Conservation (phyloP, 257 asterid genomes). For the Apocynum venetum region DNA sequence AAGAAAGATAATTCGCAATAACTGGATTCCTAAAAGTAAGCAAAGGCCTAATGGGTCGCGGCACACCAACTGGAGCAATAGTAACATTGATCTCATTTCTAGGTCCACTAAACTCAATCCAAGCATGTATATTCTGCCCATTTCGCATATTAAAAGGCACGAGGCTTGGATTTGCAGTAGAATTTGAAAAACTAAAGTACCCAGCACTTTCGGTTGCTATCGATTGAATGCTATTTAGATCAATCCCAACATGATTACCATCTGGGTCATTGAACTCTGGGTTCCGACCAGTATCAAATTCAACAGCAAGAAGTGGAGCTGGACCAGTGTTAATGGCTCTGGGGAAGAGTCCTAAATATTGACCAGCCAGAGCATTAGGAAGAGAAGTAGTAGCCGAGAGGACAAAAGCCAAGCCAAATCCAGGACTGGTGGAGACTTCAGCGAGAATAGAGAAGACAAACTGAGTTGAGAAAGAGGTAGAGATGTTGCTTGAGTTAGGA, state of each 20-base stretch:
- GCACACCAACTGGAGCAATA: slow-evolving; percentile 56
- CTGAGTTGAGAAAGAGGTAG: slow-evolving; percentile 70
- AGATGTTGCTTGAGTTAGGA: slow-evolving; percentile 27
- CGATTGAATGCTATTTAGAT: slow-evolving; percentile 48
- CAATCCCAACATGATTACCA: slow-evolving; percentile 58
- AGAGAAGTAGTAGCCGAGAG: slow-evolving; percentile 51
- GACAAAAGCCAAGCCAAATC: slow-evolving; percentile 78
- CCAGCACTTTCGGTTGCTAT: slow-evolving; percentile 37
- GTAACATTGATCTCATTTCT: slow-evolving; percentile 57
- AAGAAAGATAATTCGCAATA: slow-evolving; percentile 42
- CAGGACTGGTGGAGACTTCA: slow-evolving; percentile 57
- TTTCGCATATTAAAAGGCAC: slow-evolving; percentile 50
- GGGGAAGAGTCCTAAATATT: slow-evolving; percentile 65
- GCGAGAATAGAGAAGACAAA: slow-evolving; percentile 75
- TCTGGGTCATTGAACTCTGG: slow-evolving; percentile 59
- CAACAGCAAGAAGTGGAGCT: slow-evolving; percentile 64
- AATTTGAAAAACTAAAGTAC: slow-evolving; percentile 28
- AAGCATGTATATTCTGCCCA: slow-evolving; percentile 65
- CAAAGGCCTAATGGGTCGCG: slow-evolving; percentile 43
- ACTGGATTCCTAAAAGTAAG: slow-evolving; percentile 32
- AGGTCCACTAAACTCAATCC: slow-evolving; percentile 73
- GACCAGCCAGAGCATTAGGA: slow-evolving; percentile 51
- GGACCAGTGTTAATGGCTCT: slow-evolving; percentile 23
- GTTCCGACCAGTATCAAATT: slow-evolving; percentile 73
- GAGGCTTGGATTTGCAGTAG: slow-evolving; percentile 17